Evolutionary conservation across 2,329 filamentous ascomycete genomes (phyloP), one percentile per base, ranked within the genome.

Genomic region (Periconia sp.): DNA sequence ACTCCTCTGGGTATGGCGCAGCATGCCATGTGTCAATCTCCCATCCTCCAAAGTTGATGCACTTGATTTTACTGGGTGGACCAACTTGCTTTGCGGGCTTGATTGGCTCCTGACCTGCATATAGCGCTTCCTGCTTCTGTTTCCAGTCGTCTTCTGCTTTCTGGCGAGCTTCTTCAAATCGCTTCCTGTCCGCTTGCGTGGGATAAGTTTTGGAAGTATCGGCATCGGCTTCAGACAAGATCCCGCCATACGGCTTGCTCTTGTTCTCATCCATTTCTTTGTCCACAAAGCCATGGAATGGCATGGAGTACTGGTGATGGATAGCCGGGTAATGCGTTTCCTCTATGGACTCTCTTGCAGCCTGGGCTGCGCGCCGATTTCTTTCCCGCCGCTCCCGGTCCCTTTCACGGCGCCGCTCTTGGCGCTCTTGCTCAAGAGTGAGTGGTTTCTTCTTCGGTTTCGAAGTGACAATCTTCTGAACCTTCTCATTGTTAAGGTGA

Each of bases 1-100:
- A 99, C 72, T 99, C 94, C 67, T 96, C 94, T 0, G 94, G 94
- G 66, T 99, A 99, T 10, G 94, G 95, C 26, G 94, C 94, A 21
- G 94, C 92, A 72, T 99, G 96, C 92, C 94, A 97, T 3, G 94
- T 99, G 67, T 99, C 94, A 58, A 99, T 99, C 70, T 99, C 94
- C 79, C 88, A 95, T 37, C 91, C 90, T 32, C 94, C 94, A 73
- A 99, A 97, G 61, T 96, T 94, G 73, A 99, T 96, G 72, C 92
- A 96, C 70, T 97, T 95, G 68, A 99, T 97, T 72, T 96, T 94
- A 69, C 92, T 97, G 4, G 90, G 89, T 19, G 90, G 89, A 0
- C 89, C 89, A n/a, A 85, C 84, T 3, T 86, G 77, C 64, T 96
- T 96, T 56, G 56, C 51, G 4, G 58, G 48, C 26, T 57, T 60